Evolutionary conservation across 2,329 filamentous ascomycete genomes (phyloP).

Genomic region (Arthrobotrys iridis): DNA sequence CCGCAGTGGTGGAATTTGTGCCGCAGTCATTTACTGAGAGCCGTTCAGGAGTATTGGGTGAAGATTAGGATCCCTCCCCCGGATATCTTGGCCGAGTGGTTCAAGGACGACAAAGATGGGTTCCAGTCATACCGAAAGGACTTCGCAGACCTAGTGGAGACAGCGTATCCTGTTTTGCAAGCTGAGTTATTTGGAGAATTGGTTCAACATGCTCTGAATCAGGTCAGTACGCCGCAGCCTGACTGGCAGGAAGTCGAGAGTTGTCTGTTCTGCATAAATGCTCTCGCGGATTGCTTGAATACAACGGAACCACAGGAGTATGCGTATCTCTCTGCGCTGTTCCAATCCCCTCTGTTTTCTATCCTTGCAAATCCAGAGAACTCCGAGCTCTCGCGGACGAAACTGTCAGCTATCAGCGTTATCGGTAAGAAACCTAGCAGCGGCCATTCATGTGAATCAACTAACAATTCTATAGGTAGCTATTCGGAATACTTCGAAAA

Average conservation of each 20-base stretch:
- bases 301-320: constrained; percentile 59
- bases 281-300: constrained; percentile 59
- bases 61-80: constrained; percentile 75
- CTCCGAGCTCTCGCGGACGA: constrained; percentile 44
- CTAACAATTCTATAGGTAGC: constrained; percentile 62
- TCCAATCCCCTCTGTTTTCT: constrained; percentile 68
- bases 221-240: constrained; percentile 57
- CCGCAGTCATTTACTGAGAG: constrained; percentile 70
- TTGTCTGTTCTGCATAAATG: constrained; percentile 64
- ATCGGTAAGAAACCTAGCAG: constrained; percentile 68
- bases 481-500: constrained; percentile 81
- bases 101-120: constrained; percentile 72
- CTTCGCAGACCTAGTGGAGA: constrained; percentile 79
- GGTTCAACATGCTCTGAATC: constrained; percentile 62
- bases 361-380: constrained; percentile 66
- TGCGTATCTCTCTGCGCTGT: constrained; percentile 61
- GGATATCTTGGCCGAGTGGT: constrained; percentile 72
- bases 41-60: constrained; percentile 73
- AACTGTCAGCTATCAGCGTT: constrained; percentile 65
- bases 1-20: constrained; percentile 70
- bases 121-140: constrained; percentile 81
- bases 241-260: constrained; percentile 67
- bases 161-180: constrained; percentile 71
- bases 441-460: not conserved
- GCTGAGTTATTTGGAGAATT: constrained; percentile 64